Evolutionary conservation across 768 basidiomycete species (phyloP), one percentile per base, ranked within the genome.

Genomic region (Flagelloscypha sp.): DNA sequence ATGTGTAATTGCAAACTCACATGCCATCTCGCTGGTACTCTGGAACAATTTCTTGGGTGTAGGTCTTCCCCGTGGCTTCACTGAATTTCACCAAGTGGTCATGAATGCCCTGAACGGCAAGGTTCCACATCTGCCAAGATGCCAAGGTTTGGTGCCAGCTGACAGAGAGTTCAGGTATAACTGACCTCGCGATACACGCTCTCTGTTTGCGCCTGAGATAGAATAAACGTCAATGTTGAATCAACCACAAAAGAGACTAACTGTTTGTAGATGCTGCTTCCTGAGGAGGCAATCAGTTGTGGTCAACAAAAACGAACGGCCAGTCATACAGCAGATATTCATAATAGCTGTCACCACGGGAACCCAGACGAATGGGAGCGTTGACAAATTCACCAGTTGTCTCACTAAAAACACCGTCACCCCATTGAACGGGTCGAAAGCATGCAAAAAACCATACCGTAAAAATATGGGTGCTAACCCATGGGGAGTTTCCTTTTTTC

Each of bases 321-420:
- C n/a, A 1, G 8, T 55, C 67, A 61, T 42, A 85, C 83, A 92
- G 50, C 11, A 90, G 58, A 51, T 93, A 90, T 55, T 94, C 93
- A 52, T 95, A 98, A 59, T 80, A 97, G 2, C 87, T 90, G 55
- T 98, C 93, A 20, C 83, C 93, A 27, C 90, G 71, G 22, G 90
- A 90, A 18, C 93, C 93, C 15, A 98, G 72, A 9, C 92, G 78
- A 43, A 98, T 84, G 12, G 83, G 73, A 9, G 84, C 78, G 17
- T 74, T 59, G 13, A 77, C 55, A 41, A 64, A 74, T 39, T 59
- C 49, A 4, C 69, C 71, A 9, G 55, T 48, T 2, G 61, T 56
- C 12, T 62, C 45, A 41, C 68, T 68, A 46, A 12, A 18, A 7
- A 17, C 10, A 17, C 20, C 7, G 35, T 37, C 38, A 23, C 15